Percentiles rank a stretch among this genome's conserved stretches.
Evolutionary conservation across 2,329 filamentous ascomycete genomes (phyloP).

Genomic region (Fusarium sp.): DNA sequence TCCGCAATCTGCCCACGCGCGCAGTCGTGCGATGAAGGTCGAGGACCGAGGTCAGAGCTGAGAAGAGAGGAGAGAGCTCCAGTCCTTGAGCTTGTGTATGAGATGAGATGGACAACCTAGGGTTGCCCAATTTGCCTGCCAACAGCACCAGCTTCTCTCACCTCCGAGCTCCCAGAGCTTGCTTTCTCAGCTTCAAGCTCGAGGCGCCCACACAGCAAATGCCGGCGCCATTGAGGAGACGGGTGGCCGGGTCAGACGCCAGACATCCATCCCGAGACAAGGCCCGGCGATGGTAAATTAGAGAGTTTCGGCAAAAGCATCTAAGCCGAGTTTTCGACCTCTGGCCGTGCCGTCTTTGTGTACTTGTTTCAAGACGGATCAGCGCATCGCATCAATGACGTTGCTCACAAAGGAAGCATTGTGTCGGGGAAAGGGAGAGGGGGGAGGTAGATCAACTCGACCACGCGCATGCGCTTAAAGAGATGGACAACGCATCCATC

Average conservation of each 20-base stretch:
- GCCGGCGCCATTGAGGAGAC: constrained; percentile 2
- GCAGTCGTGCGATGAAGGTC: constrained; percentile 17
- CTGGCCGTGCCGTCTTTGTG: background rate
- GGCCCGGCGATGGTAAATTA: constrained; percentile 9
- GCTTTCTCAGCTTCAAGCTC: background rate
- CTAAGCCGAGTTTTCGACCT: background rate
- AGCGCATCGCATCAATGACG: background rate
- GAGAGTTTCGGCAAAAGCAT: constrained; percentile 11
- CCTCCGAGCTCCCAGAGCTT: constrained; percentile 2
- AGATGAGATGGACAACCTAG: background rate
- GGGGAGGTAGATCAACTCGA: background rate
- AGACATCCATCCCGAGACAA: constrained; percentile 33
- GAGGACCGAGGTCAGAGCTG: constrained; percentile 6
- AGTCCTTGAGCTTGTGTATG: background rate
- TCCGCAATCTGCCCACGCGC: constrained; percentile 3
- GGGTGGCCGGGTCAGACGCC: constrained; percentile 17
- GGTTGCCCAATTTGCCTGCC: background rate
- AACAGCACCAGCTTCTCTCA: constrained; percentile 1
- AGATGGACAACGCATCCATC: constrained; percentile 1
- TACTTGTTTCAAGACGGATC: constrained; percentile 1
- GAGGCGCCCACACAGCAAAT: background rate
- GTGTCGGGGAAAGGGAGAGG: background rate
- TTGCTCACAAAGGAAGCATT: background rate
- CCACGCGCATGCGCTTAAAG: background rate
- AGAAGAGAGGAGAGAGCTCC: background rate